Conservation (phyloP, 768 basidiomycete genomes). For the Termitomyces heimii region DNA sequence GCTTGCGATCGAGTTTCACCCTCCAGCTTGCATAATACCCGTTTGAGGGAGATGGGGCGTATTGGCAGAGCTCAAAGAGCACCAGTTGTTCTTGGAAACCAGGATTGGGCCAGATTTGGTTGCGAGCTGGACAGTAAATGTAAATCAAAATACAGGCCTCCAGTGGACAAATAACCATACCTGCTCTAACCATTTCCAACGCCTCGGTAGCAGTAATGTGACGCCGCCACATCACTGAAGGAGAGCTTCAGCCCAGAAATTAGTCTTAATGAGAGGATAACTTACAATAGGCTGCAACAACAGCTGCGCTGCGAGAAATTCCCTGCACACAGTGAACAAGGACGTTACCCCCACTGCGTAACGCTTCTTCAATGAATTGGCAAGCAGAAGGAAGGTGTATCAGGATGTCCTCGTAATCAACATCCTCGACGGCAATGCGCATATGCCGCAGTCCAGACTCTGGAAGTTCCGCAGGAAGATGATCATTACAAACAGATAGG, state of each 20-base stretch:
- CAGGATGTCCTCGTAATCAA: conserved; percentile 64
- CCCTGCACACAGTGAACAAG: conserved; percentile 68
- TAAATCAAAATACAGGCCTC: neutral
- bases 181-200: conserved; percentile 52
- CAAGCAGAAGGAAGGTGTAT: conserved; percentile 62
- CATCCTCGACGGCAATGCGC: conserved; percentile 65
- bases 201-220: conserved; percentile 53
- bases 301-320: conserved; percentile 59
- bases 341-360: conserved; percentile 51
- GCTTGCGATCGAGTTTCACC: conserved; percentile 42
- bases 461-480: conserved; percentile 64
- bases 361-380: conserved; percentile 59
- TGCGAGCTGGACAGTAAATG: conserved; percentile 41
- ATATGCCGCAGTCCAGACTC: conserved; percentile 65
- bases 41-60: conserved; percentile 50
- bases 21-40: conserved; percentile 69
- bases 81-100: conserved; percentile 78
- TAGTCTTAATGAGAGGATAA: conserved; percentile 1
- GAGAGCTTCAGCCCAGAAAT: conserved; percentile 2
- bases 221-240: conserved; percentile 63
- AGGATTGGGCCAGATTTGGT: conserved; percentile 76
- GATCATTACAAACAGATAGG: conserved; percentile 69
- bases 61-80: conserved; percentile 68
- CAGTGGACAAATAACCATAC: conserved; percentile 25
- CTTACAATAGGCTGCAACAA: conserved; percentile 76